A percentile compares a stretch with the other conserved stretches of the same genome.
These are phyloP conservation scores for Gossypium thurberi DNA, from an alignment of 345 rosid genomes.

Conservation along the genomic window DNA sequence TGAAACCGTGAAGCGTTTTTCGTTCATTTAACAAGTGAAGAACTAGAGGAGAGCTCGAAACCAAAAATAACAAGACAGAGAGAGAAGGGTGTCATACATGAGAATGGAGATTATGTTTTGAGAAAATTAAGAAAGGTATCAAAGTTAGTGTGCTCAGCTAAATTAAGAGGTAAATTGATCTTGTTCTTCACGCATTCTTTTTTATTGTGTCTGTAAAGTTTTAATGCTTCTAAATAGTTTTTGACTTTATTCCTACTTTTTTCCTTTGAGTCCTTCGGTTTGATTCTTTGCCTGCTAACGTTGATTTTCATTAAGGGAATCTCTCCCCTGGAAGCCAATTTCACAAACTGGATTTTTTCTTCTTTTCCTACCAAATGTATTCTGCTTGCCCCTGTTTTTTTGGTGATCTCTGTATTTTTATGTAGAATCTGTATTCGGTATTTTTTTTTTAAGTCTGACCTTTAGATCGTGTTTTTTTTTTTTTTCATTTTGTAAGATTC, in stretches of 20 bases:
- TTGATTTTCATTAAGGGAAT: not conserved
- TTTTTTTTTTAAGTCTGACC: not conserved
- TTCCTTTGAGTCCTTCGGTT: not conserved
- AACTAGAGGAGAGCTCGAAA: not conserved
- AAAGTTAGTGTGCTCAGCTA: not conserved
- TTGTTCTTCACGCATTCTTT: too few relatives aligned
- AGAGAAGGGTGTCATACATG: not conserved
- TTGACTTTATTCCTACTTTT: not conserved
- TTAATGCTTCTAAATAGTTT: not conserved
- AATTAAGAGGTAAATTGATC: not conserved
- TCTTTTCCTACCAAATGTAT: not conserved
- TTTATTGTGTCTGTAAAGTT: not conserved
- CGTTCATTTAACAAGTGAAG: conserved; percentile 6
- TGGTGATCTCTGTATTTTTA: not conserved
- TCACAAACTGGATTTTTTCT: not conserved
- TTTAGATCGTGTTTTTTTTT: not conserved
- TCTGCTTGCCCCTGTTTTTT: not conserved
- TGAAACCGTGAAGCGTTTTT: not conserved
- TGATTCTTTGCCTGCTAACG: not conserved
- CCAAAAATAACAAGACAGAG: not conserved
- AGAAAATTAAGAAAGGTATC: not conserved
- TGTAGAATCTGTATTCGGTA: not conserved
- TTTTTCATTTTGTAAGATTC: not conserved
- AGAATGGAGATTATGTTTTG: not conserved
- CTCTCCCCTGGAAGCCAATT: not conserved